A percentile compares a stretch with the other conserved stretches of the same genome.
phyloP scores from a whole-genome alignment of 2,329 filamentous ascomycete genomes.

The Aureobasidium musti region DNA sequence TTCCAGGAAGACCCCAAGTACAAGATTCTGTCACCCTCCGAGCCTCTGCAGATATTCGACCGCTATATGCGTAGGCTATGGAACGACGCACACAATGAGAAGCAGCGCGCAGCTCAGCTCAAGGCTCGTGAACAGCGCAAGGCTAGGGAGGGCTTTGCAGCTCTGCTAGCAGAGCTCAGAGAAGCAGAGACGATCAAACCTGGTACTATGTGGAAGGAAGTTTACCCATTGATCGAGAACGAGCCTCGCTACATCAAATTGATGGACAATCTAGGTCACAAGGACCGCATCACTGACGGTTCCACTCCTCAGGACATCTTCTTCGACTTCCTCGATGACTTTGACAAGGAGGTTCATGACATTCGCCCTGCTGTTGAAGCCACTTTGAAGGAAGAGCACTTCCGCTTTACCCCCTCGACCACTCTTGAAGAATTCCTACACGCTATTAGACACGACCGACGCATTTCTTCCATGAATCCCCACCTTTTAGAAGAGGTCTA shows the following conservation, averaged over 20 bases:
- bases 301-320: constrained; percentile 89
- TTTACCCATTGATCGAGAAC: constrained; percentile 71
- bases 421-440: constrained; percentile 84
- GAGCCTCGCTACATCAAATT: constrained; percentile 83
- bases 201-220: constrained; percentile 83
- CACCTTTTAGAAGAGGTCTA: constrained; percentile 84
- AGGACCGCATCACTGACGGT: constrained; percentile 48
- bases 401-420: constrained; percentile 53
- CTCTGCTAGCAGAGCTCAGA: constrained; percentile 73
- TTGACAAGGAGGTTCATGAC: constrained; percentile 81
- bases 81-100: constrained; percentile 84
- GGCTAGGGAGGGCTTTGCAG: constrained; percentile 77
- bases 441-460: constrained; percentile 80
- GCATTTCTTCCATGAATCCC: constrained; percentile 83
- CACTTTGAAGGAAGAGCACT: constrained; percentile 33
- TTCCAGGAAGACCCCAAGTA: constrained; percentile 85
- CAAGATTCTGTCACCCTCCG: constrained; percentile 79
- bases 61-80: constrained; percentile 93
- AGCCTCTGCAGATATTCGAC: constrained; percentile 90
- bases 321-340: constrained; percentile 93
- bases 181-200: constrained; percentile 81
- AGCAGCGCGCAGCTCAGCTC: constrained; percentile 81
- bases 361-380: constrained; percentile 82
- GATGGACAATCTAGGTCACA: constrained; percentile 66
- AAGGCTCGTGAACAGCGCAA: constrained; percentile 82